Evolutionary conservation across 345 rosid species (phyloP), one percentile per base, ranked within the genome.

Genomic region (Theobroma cacao): DNA sequence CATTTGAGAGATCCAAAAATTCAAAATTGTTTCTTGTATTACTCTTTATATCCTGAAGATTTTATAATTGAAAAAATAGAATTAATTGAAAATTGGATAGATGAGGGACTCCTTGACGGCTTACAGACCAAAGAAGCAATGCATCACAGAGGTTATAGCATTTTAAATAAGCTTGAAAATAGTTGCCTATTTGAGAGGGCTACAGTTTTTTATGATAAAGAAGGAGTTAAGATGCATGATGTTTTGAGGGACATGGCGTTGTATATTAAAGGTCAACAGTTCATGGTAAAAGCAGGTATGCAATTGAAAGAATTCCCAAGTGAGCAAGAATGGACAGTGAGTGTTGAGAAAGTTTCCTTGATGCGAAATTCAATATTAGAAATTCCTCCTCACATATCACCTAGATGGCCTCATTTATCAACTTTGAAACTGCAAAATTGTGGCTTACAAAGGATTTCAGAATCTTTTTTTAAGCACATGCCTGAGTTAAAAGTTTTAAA

Each of bases 401-500:
- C 75, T 0, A 15, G 48, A 11, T 58, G 41, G 17, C 7, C 60
- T 83, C 20, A 74, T 22, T 67, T 67, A 34, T 40, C 80, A 47
- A 77, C 81, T 58, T 70, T 80, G 36, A 45, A 77, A 68, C 20
- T 83, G 33, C 17, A 20, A 59, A 33, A 38, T 13, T 3, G 7
- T 38, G 0, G 2, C 28, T 24, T 71, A 40, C 10, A 2, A 17
- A 13, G 33, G 41, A 33, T 71, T 71, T 11, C 36, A 47, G 75
- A 33, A 48, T 50, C 40, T 71, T 71, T 74, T 30, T 83, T 40
- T 43, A 48, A 28, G 75, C 58, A 43, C 48, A 43, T 56, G 77
- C 75, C 60, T 28, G 59, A 15, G 18, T 11, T 84, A 12, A 62
- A 53, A 74, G 48, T 79, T 55, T 79, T 84, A 43, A 60, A 84